These are phyloP conservation scores for Cadophora sp. DNA, from an alignment of 2,329 filamentous ascomycete genomes.

Conservation along the genomic window DNA sequence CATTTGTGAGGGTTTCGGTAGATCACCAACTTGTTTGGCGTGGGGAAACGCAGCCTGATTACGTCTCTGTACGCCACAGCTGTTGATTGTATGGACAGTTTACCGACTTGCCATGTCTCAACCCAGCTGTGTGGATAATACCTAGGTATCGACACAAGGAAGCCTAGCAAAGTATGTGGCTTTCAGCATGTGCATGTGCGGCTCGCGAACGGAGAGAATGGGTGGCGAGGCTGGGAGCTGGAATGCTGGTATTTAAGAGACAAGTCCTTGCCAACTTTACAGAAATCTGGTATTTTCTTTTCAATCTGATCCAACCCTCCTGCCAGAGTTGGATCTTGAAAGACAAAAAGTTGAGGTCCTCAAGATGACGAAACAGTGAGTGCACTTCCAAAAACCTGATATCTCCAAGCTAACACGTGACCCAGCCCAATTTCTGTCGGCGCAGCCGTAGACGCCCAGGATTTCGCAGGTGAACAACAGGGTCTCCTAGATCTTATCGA, in stretches of 20 bases:
- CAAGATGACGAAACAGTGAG: conserved; percentile 16
- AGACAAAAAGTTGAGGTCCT: neutral
- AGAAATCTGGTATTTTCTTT: neutral
- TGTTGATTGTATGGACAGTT: conserved; percentile 11
- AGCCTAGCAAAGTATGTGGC: conserved; percentile 8
- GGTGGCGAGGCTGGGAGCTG: conserved; percentile 3
- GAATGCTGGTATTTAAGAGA: conserved; percentile 5
- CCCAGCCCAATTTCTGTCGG: conserved; percentile 55
- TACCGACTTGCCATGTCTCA: neutral
- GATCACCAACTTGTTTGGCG: conserved; percentile 10
- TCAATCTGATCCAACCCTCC: neutral
- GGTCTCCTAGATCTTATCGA: conserved; percentile 27
- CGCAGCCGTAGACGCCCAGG: conserved; percentile 18
- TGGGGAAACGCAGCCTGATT: conserved; percentile 15
- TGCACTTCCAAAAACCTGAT: neutral
- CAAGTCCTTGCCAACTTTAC: neutral
- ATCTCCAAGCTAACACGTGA: conserved; percentile 12
- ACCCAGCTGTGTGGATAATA: neutral
- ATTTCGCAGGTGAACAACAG: conserved; percentile 24
- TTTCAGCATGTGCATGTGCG: conserved; percentile 15
- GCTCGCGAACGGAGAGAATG: neutral
- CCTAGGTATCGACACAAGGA: conserved; percentile 1
- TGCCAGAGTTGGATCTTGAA: neutral
- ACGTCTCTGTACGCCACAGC: conserved; percentile 17
- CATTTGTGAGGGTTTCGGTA: conserved; percentile 6